Percentiles rank a stretch among this genome's conserved stretches.
These are phyloP conservation scores for Clonostachys sp. DNA, from an alignment of 2,329 filamentous ascomycete species.

Conservation along the genomic window DNA sequence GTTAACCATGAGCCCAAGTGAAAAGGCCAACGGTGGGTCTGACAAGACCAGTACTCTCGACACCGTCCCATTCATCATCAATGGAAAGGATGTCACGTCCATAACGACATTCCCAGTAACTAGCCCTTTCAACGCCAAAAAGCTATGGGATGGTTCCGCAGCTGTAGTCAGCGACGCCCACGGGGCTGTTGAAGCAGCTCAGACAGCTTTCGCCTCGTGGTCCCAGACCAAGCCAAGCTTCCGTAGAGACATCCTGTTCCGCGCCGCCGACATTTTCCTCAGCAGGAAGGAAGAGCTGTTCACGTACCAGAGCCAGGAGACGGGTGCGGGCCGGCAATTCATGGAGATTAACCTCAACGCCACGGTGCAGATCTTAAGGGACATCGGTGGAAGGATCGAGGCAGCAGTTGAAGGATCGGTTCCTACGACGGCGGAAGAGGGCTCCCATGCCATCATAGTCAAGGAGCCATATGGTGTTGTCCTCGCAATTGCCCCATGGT, in stretches of 20 bases:
- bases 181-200: conserved; percentile 47
- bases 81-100: conserved; percentile 37
- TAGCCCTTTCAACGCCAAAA: conserved; percentile 46
- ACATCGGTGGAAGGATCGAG: conserved; percentile 35
- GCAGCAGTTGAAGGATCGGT: conserved; percentile 24
- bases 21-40: neutral
- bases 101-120: conserved; percentile 48
- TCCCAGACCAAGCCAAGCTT: conserved; percentile 51
- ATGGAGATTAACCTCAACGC: conserved; percentile 29
- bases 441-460: conserved; percentile 53
- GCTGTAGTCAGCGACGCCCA: conserved; percentile 52
- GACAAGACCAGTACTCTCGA: neutral
- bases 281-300: conserved; percentile 55
- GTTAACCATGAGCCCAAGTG: too few relatives aligned
- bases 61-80: conserved; percentile 34
- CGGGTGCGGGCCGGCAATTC: conserved; percentile 31
- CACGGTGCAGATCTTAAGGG: conserved; percentile 30
- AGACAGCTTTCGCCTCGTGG: conserved; percentile 68
- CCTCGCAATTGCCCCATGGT: conserved; percentile 79
- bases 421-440: conserved; percentile 23
- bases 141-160: conserved; percentile 51
- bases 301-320: conserved; percentile 52
- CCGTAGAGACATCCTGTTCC: conserved; percentile 67
- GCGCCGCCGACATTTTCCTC: conserved; percentile 61
- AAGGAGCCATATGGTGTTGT: conserved; percentile 78